Percentiles rank a stretch among this genome's conserved stretches.
Evolutionary conservation across 176 grass and related monocot genomes (phyloP).

Genomic region (Poa annua): DNA sequence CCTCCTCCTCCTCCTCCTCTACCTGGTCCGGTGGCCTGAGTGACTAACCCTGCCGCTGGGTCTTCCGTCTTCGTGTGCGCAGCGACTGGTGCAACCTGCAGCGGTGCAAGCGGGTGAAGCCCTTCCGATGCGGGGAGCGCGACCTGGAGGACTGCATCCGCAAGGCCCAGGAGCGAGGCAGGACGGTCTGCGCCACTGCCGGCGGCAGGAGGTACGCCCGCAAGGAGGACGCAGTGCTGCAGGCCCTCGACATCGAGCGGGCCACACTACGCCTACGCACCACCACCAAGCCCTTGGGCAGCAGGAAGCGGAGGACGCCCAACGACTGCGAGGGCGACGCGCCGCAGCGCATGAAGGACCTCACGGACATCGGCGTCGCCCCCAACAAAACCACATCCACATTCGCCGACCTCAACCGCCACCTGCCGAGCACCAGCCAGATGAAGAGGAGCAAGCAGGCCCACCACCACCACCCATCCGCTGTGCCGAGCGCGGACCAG

Average conservation of each 20-base stretch:
- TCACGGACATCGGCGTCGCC: slow-evolving; percentile 58
- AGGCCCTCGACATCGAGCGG: slow-evolving; percentile 56
- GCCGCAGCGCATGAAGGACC: slow-evolving; percentile 66
- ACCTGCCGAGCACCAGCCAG: too few species aligned
- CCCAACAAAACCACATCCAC: not conserved
- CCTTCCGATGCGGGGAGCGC: slow-evolving; percentile 72
- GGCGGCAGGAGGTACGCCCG: slow-evolving; percentile 47
- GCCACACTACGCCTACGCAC: not conserved
- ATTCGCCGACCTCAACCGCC: too few species aligned
- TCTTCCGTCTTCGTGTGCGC: not conserved
- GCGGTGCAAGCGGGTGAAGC: slow-evolving; percentile 68
- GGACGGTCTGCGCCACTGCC: not conserved
- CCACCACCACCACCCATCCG: too few species aligned
- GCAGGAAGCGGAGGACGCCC: slow-evolving; percentile 61
- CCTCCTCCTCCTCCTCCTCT: not conserved
- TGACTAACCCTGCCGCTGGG: not conserved
- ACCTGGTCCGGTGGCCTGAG: not conserved
- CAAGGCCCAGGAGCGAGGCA: slow-evolving; percentile 17
- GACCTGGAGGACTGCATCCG: slow-evolving; percentile 53
- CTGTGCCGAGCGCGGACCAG: slow-evolving; percentile 27
- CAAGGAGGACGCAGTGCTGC: slow-evolving; percentile 63
- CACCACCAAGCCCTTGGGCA: not conserved
- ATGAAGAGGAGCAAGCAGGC: too few species aligned
- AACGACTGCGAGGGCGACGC: slow-evolving; percentile 71
- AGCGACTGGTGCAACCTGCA: slow-evolving; percentile 75